phyloP scores from a whole-genome alignment of 352 stramenopile species.

The Elongisporangium anandrum region DNA sequence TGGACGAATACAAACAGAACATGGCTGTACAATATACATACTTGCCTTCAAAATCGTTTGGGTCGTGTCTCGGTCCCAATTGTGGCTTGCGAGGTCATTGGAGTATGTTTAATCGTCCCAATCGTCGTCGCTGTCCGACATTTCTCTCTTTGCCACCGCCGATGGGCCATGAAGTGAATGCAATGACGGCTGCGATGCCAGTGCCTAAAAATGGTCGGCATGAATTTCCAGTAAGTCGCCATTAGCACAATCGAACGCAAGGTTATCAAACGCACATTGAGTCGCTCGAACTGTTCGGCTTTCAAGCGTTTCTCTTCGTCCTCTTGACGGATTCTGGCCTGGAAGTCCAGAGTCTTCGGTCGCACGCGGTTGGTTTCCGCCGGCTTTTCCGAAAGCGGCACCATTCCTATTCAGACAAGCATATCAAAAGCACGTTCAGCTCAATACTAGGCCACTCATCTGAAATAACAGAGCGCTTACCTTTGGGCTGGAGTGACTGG shows the following conservation, averaged over 20 bases:
- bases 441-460: not conserved
- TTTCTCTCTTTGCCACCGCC: conserved; percentile 11
- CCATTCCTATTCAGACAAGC: conserved; percentile 35
- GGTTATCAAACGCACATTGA: conserved; percentile 38
- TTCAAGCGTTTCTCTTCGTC: conserved; percentile 61
- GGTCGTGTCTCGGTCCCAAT: not conserved
- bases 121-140: conserved; percentile 72
- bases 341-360: conserved; percentile 70
- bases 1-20: conserved; percentile 5
- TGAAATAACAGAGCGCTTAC: conserved; percentile 17
- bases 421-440: not conserved
- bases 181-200: conserved; percentile 68
- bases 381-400: conserved; percentile 53
- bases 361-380: conserved; percentile 23
- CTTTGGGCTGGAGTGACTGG: conserved; percentile 48
- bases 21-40: conserved; percentile 34
- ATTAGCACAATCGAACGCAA: not conserved
- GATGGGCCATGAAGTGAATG: conserved; percentile 37
- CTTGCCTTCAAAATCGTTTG: conserved; percentile 20
- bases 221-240: conserved; percentile 4
- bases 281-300: conserved; percentile 58
- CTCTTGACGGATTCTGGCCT: conserved; percentile 48
- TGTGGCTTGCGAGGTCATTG: not conserved
- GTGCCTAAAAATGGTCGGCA: conserved; percentile 18
- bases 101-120: conserved; percentile 67